phyloP scores from a whole-genome alignment of 305 asterid species.

The Fraxinus albicans region DNA sequence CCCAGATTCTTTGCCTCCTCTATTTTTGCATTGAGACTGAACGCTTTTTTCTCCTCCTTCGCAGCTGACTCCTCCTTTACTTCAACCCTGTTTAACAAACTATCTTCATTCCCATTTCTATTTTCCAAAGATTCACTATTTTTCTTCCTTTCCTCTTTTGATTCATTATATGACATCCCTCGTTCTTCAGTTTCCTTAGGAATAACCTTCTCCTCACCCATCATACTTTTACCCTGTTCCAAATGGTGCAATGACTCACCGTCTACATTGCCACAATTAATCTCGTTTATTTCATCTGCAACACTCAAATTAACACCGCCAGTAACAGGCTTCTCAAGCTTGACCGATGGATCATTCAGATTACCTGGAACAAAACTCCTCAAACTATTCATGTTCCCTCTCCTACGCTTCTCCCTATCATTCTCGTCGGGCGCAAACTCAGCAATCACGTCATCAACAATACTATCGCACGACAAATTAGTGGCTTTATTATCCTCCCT shows the following conservation, averaged over 20 bases:
- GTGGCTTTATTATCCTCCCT: constrained; percentile 40
- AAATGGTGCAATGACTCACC: constrained; percentile 25
- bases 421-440: constrained; percentile 87
- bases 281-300: constrained; percentile 31
- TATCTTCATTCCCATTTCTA: constrained; percentile 29
- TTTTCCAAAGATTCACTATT: constrained; percentile 23
- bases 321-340: constrained; percentile 41
- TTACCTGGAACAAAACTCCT: constrained; percentile 22
- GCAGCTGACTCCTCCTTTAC: constrained; percentile 30
- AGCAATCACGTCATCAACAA: constrained; percentile 85
- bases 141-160: constrained; percentile 26
- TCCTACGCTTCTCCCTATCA: constrained; percentile 74
- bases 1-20: constrained; percentile 57
- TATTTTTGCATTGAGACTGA: constrained; percentile 68
- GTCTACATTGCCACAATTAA: constrained; percentile 18
- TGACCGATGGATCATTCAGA: constrained; percentile 29
- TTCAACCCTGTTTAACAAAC: constrained; percentile 32
- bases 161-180: constrained; percentile 1
- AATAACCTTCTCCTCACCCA: constrained; percentile 18
- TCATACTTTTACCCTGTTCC: constrained; percentile 17
- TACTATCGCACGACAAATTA: constrained; percentile 65
- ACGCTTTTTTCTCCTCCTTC: constrained; percentile 43
- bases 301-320: constrained; percentile 29
- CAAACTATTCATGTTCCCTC: constrained; percentile 33
- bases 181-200: constrained; percentile 18